These are phyloP conservation scores for Epichloe coenophiala DNA, from an alignment of 2,329 filamentous ascomycete genomes.

Conservation along the genomic window DNA sequence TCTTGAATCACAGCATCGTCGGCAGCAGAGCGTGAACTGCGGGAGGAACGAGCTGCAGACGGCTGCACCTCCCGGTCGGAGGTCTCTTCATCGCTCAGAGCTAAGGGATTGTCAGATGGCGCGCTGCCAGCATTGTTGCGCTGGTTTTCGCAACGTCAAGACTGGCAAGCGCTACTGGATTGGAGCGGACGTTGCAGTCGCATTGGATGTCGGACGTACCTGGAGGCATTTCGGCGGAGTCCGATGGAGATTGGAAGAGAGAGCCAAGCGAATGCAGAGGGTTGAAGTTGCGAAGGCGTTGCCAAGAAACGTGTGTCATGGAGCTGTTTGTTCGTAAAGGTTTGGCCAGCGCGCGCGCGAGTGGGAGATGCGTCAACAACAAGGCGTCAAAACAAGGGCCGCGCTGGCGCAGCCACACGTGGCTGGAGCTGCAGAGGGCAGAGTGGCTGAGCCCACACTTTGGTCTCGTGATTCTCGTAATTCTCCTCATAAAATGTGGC, in stretches of 20 bases:
- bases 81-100: conserved; percentile 23
- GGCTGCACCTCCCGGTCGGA: conserved; percentile 17
- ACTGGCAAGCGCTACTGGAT: neutral
- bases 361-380: neutral
- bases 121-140: neutral
- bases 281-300: neutral
- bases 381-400: neutral
- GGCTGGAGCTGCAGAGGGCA: neutral
- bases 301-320: neutral
- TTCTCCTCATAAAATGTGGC: too few species aligned
- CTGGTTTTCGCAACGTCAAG: neutral
- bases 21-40: conserved; percentile 12
- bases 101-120: conserved; percentile 14
- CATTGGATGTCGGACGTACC: neutral
- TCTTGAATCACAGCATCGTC: conserved; percentile 2
- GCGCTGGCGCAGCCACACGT: neutral
- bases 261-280: neutral
- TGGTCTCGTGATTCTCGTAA: too few species aligned
- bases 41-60: conserved; percentile 10
- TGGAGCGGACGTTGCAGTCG: neutral
- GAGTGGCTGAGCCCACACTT: too few species aligned
- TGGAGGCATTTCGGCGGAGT: conserved; percentile 3
- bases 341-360: neutral
- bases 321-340: neutral
- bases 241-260: neutral